Conservation (phyloP, 768 basidiomycete species). For the Leccinum fibrillosum region DNA sequence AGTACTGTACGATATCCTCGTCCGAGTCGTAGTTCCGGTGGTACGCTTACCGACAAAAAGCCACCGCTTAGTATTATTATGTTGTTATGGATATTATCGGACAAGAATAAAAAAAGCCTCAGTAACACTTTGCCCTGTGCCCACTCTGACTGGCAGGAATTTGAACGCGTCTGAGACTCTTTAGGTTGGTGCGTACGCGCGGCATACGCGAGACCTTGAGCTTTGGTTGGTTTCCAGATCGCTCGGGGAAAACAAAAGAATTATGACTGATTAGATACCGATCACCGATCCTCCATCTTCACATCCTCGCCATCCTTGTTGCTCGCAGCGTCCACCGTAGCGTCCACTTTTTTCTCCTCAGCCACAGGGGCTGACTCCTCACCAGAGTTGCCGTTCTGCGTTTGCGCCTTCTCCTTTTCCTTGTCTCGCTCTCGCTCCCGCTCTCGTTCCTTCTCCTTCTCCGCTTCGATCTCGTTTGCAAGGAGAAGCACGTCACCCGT, state of each 20-base stretch:
- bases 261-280: background rate
- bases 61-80: background rate
- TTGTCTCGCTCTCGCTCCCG: constrained; percentile 35
- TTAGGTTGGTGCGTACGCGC: too few species aligned
- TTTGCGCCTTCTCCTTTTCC: constrained; percentile 29
- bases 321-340: constrained; percentile 18
- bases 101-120: background rate
- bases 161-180: too few species aligned
- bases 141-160: background rate
- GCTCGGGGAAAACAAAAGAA: background rate
- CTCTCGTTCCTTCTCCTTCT: constrained; percentile 38
- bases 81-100: background rate
- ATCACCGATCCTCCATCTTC: constrained; percentile 45
- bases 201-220: too few species aligned
- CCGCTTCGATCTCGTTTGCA: constrained; percentile 33
- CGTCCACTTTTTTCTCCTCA: constrained; percentile 27
- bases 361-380: constrained; percentile 33
- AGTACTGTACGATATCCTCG: too few species aligned
- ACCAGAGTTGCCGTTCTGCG: constrained; percentile 16
- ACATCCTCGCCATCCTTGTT: constrained; percentile 40
- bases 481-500: constrained; percentile 65
- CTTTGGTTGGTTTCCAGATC: too few species aligned
- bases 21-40: too few species aligned
- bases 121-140: too few species aligned
- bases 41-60: background rate